Evolutionary conservation across 2,329 filamentous ascomycete species (phyloP), one percentile per base, ranked within the genome.

Genomic region (Diaporthe longicolla): DNA sequence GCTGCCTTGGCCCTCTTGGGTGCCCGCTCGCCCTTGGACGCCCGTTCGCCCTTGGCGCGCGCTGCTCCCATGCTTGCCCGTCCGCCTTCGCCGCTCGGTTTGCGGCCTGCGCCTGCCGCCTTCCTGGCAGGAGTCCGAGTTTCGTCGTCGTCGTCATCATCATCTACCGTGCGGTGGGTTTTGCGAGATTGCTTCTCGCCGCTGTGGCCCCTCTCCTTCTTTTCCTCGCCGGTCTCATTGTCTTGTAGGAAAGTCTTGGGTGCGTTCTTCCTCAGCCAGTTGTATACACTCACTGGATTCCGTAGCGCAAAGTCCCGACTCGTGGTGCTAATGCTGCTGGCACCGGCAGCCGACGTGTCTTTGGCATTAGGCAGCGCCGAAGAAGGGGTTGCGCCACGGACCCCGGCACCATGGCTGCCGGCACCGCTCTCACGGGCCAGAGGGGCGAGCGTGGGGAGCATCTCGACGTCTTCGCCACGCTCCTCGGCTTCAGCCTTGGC

Each of bases 271-370:
- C 94, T 90, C 17, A 99, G 89, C 97, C 97, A 99, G 82, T 97
- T 98, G 85, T 97, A 97, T 4, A 98, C 95, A 74, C 94, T 97
- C 55, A 95, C 94, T 0, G 95, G 95, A 81, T 98, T 98, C 69
- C 90, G 90, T 32, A 95, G 83, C 37, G 88, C 87, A 66, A 88
- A 80, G 83, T 88, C 83, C 86, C 89, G 74, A 76, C 84, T 83
- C 24, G 74, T 70, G 50, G 72, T 71, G 55, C 72, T 65, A 26
- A 55, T 55, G 72, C 91, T 87, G 57, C 81, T 80, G 73, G 81
- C 81, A 78, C 79, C 83, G 78, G 83, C 84, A 79, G 83, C 80
- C 74, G 81, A 79, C 10, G 77, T 77, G 55, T 74, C 74, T 78
- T 87, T 85, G 55, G 87, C 82, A 58, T 79, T 85, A 3, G 71